Conservation (phyloP, 2,329 filamentous ascomycete species). For the Decorospora gaudefroyi region DNA sequence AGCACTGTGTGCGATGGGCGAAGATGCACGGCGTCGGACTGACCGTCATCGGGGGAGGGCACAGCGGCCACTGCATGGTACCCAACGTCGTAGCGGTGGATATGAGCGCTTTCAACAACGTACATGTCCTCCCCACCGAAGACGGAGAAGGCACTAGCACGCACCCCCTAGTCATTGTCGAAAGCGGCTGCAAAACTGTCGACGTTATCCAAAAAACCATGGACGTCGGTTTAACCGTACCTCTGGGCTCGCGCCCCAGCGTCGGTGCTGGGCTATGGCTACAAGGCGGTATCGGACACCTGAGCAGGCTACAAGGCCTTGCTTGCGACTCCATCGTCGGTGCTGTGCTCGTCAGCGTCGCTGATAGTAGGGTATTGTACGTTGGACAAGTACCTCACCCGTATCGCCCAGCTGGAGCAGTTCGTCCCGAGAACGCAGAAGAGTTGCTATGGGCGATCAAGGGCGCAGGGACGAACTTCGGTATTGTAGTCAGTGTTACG, state of each 20-base stretch:
- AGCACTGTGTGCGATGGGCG: conserved; percentile 63
- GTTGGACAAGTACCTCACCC: conserved; percentile 58
- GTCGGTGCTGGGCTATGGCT: conserved; percentile 67
- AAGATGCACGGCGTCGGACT: conserved; percentile 52
- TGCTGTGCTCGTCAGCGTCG: conserved; percentile 61
- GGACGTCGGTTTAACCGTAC: conserved; percentile 58
- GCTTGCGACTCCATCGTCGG: conserved; percentile 65
- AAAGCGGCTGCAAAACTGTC: conserved; percentile 60
- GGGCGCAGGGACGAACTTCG: conserved; percentile 65
- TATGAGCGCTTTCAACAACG: conserved; percentile 60
- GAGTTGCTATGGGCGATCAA: conserved; percentile 63
- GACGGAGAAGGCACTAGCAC: conserved; percentile 21
- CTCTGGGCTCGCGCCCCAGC: conserved; percentile 64
- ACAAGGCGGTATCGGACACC: conserved; percentile 67
- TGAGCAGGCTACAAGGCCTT: conserved; percentile 61
- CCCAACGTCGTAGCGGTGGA: conserved; percentile 61
- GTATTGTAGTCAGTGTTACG: conserved; percentile 59
- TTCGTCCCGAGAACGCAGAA: conserved; percentile 54
- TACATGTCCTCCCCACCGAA: conserved; percentile 51
- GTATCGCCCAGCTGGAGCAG: conserved; percentile 49
- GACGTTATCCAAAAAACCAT: conserved; percentile 58
- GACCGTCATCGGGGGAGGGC: conserved; percentile 62
- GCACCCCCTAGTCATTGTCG: conserved; percentile 55
- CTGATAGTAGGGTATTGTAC: conserved; percentile 54
- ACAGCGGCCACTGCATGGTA: conserved; percentile 63